Conservation (phyloP, 495 filamentous ascomycete species). For the Tricharina praecox region DNA sequence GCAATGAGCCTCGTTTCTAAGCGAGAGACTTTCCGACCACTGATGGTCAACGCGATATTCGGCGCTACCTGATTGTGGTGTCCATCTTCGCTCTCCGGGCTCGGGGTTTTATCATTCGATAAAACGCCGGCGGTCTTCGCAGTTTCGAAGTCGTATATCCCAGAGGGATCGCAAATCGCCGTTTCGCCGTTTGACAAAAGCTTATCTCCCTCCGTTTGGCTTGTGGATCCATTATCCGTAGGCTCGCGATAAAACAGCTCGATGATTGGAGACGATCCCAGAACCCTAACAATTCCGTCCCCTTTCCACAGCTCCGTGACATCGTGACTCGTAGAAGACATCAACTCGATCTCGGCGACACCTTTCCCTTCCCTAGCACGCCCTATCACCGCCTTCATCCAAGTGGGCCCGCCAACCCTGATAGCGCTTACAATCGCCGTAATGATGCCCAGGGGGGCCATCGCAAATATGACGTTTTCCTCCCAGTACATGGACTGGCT, state of each 20-base stretch:
- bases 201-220: neutral
- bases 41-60: slow-evolving; percentile 23
- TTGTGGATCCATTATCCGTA: too few relatives aligned
- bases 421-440: too few relatives aligned
- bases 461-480: too few relatives aligned
- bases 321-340: too few relatives aligned
- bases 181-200: neutral
- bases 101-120: neutral
- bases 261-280: slow-evolving; percentile 13
- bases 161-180: neutral
- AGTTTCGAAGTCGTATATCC: neutral
- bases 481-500: too few relatives aligned
- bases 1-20: slow-evolving; percentile 18
- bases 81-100: slow-evolving; percentile 4
- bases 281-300: slow-evolving; percentile 14
- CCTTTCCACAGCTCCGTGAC: slow-evolving; percentile 25
- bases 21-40: slow-evolving; percentile 2
- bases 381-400: too few relatives aligned
- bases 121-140: neutral
- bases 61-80: slow-evolving; percentile 8
- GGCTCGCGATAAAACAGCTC: slow-evolving; percentile 9
- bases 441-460: too few relatives aligned
- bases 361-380: too few relatives aligned
- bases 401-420: too few relatives aligned
- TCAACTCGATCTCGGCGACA: too few relatives aligned